phyloP scores from a whole-genome alignment of 805 yeast genomes.

The Ogataea methanolica region DNA sequence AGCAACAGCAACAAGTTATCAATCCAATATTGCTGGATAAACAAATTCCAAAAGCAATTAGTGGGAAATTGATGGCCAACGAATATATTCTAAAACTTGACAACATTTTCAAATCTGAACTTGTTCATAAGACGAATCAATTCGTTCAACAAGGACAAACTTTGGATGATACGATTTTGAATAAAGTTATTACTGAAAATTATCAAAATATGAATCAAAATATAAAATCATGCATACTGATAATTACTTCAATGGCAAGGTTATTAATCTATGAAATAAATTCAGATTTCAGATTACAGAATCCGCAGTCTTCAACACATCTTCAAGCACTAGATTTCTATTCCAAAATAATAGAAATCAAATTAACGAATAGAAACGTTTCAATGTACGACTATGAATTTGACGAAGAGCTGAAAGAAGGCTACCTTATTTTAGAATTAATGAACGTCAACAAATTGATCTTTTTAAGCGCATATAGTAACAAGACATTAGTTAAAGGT shows the following conservation, averaged over 20 bases:
- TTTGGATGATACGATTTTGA: conserved; percentile 28
- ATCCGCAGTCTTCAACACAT: conserved; percentile 29
- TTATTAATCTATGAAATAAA: conserved; percentile 31
- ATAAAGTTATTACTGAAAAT: conserved; percentile 27
- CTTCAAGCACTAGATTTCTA: conserved; percentile 40
- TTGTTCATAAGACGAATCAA: conserved; percentile 26
- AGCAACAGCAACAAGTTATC: conserved; percentile 27
- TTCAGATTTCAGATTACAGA: conserved; percentile 26
- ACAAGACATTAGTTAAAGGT: conserved; percentile 27
- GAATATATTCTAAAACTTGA: conserved; percentile 32
- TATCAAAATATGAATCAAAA: conserved; percentile 26
- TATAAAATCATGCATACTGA: conserved; percentile 30
- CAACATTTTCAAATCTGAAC: conserved; percentile 30
- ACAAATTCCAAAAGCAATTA: conserved; percentile 27
- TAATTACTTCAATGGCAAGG: conserved; percentile 33
- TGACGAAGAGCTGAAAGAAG: conserved; percentile 51
- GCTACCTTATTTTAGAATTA: conserved; percentile 62
- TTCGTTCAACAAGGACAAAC: conserved; percentile 25
- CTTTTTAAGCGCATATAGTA: conserved; percentile 44
- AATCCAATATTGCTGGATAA: conserved; percentile 30
- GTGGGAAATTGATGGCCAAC: conserved; percentile 24
- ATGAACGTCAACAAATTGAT: conserved; percentile 53
- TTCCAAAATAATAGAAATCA: conserved; percentile 34
- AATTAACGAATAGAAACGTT: conserved; percentile 46
- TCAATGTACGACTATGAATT: conserved; percentile 82